These are phyloP conservation scores for Carex parvula DNA, from an alignment of 176 grass and related monocot genomes.

Conservation along the genomic window DNA sequence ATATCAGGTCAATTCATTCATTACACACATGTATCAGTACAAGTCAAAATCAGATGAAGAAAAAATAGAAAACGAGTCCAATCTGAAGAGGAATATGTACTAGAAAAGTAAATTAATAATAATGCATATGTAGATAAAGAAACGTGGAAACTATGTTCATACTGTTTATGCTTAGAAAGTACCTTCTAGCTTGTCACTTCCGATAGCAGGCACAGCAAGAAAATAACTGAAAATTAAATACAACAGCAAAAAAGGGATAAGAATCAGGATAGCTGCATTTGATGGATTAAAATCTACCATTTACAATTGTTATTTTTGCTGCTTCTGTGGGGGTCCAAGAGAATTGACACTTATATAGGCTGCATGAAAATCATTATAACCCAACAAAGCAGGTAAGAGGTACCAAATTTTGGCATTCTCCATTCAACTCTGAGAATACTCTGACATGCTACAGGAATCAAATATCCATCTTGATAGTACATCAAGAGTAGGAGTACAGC, in stretches of 20 bases:
- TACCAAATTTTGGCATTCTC: background rate
- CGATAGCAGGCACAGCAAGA: background rate
- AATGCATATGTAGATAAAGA: background rate
- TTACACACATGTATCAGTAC: background rate
- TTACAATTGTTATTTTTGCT: background rate
- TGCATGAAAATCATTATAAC: background rate
- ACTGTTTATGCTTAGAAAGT: background rate
- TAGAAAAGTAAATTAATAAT: background rate
- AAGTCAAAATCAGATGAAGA: background rate
- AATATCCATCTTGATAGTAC: background rate
- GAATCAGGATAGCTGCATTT: background rate
- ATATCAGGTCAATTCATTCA: background rate
- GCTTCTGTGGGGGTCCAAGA: no score
- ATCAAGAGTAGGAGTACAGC: background rate
- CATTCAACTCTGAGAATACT: background rate
- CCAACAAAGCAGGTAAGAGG: background rate
- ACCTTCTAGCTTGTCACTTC: constrained; percentile 43
- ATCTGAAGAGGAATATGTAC: constrained; percentile 1
- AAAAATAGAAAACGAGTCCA: background rate
- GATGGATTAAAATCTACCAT: background rate
- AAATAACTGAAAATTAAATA: constrained; percentile 32
- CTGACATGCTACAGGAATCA: background rate
- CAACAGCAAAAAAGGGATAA: background rate
- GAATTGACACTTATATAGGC: background rate
- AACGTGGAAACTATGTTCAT: background rate